These are phyloP conservation scores for Debaryomyces maramus DNA, from an alignment of 805 yeast species.

Conservation along the genomic window DNA sequence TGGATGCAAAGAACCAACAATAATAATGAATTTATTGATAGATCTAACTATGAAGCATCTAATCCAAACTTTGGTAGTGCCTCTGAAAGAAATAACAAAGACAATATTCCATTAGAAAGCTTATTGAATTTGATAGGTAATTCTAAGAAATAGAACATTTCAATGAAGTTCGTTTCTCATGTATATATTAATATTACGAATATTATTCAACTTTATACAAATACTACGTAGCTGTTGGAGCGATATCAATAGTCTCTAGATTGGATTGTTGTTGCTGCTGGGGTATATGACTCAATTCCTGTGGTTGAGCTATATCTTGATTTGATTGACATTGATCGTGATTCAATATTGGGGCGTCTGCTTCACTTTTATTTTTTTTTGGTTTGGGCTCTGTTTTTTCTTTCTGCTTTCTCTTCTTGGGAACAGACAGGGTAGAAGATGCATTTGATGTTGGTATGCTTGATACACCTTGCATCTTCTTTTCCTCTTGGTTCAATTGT, in stretches of 20 bases:
- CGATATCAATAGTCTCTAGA: not conserved
- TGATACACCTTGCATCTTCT: conserved; percentile 38
- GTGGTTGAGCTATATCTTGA: not conserved
- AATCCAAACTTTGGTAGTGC: conserved; percentile 33
- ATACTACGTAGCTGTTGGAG: not conserved
- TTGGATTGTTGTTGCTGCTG: not conserved
- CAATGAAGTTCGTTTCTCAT: conserved; percentile 2
- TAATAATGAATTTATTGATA: conserved; percentile 18
- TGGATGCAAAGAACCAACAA: conserved; percentile 36
- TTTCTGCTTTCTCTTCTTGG: conserved; percentile 35
- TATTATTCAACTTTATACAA: not conserved
- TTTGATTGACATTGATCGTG: not conserved
- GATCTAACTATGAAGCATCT: conserved; percentile 29
- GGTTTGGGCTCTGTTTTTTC: conserved; percentile 23
- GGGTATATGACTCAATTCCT: not conserved
- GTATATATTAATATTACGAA: conserved; percentile 1
- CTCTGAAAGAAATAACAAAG: conserved; percentile 35
- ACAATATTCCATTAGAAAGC: conserved; percentile 23
- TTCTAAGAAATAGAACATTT: conserved; percentile 2
- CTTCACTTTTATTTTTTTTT: conserved; percentile 15
- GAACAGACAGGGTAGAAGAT: conserved; percentile 15
- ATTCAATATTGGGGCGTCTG: not conserved
- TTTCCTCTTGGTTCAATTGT: conserved; percentile 56
- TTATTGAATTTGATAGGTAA: conserved; percentile 25
- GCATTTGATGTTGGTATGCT: conserved; percentile 12